Percentiles rank a stretch among this genome's conserved stretches.
Evolutionary conservation across 2,329 filamentous ascomycete species (phyloP).

Genomic region (Colletotrichum eremochloae): DNA sequence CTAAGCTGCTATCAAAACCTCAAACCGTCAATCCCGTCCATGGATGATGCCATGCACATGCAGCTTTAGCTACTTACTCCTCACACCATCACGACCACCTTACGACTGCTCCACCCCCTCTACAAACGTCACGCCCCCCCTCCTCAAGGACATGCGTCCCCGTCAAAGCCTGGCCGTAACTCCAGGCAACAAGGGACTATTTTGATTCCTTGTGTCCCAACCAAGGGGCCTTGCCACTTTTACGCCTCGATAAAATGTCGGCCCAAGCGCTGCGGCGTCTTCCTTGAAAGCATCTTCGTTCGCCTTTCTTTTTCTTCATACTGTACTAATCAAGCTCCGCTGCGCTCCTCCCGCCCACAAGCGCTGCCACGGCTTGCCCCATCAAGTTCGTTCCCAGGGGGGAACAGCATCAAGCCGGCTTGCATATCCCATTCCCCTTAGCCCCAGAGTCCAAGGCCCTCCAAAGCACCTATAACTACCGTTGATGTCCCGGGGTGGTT

Average conservation of each 20-base stretch:
- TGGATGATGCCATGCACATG: constrained; percentile 33
- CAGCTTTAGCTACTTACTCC: constrained; percentile 11
- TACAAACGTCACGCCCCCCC: constrained; percentile 37
- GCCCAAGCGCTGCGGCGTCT: constrained; percentile 38
- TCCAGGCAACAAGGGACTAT: constrained; percentile 43
- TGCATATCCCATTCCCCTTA: constrained; percentile 39
- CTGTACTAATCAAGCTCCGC: constrained; percentile 23
- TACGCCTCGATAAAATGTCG: constrained; percentile 36
- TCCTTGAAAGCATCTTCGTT: constrained; percentile 38
- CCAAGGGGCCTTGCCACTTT: constrained; percentile 39
- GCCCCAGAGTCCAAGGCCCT: constrained; percentile 29
- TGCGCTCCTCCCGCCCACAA: constrained; percentile 17
- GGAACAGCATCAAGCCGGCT: constrained; percentile 38
- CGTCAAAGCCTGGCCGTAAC: constrained; percentile 41
- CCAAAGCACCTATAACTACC: constrained; percentile 42
- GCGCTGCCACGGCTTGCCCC: constrained; percentile 16
- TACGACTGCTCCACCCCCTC: constrained; percentile 17
- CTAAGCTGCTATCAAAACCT: constrained; percentile 22
- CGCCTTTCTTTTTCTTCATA: constrained; percentile 41
- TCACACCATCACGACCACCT: constrained; percentile 4
- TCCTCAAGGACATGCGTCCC: constrained; percentile 28
- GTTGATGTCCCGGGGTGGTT: constrained; percentile 36
- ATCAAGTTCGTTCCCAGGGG: constrained; percentile 29
- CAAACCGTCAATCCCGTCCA: constrained; percentile 21
- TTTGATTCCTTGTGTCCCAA: constrained; percentile 43